Conservation (phyloP, 257 asterid species). For the Gentiana dahurica region DNA sequence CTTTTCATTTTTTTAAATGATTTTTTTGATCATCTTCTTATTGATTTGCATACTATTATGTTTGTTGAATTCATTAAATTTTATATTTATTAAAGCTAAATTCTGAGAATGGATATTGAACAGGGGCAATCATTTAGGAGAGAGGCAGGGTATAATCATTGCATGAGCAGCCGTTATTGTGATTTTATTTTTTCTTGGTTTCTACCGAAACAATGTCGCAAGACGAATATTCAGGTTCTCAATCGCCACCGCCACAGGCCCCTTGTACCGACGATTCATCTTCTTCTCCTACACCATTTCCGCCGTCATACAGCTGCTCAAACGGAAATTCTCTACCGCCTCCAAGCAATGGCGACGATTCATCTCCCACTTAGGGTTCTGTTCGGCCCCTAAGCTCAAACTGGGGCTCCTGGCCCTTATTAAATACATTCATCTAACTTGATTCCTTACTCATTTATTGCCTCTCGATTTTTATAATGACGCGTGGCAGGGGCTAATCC, state of each 20-base stretch:
- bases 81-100: background rate
- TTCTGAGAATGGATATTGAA: background rate
- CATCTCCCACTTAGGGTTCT: background rate
- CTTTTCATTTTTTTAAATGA: too few relatives aligned
- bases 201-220: slow-evolving; percentile 17
- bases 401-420: too few relatives aligned
- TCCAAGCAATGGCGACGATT: background rate
- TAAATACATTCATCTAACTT: too few relatives aligned
- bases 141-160: slow-evolving; percentile 32
- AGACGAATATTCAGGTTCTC: slow-evolving; percentile 1
- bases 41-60: background rate
- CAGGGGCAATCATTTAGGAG: slow-evolving; percentile 43
- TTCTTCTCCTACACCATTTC: background rate
- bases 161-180: background rate
- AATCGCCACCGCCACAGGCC: slow-evolving; percentile 20
- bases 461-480: too few relatives aligned
- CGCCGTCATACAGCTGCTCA: slow-evolving; percentile 6
- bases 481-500: too few relatives aligned
- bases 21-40: too few relatives aligned
- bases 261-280: slow-evolving; percentile 2
- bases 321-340: background rate
- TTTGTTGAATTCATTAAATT: background rate
- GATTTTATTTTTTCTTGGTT: background rate
- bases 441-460: too few relatives aligned
- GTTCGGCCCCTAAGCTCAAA: too few relatives aligned